Conservation (phyloP, 1,284 basidiomycete genomes). For the Tilletiopsis washingtonensis region DNA sequence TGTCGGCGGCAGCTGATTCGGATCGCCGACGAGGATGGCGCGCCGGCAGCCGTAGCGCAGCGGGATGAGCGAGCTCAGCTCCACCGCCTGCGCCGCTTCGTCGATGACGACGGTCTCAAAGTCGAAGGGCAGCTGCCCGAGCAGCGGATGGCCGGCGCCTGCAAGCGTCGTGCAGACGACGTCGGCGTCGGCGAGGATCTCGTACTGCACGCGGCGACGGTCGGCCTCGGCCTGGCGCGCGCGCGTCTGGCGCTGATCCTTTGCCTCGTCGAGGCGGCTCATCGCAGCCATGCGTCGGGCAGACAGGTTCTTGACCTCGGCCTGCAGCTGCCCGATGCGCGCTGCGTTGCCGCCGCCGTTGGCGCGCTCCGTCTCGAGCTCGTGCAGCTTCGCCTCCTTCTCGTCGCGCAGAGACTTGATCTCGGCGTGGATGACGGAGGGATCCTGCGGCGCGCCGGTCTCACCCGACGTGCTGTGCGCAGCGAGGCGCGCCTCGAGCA, state of each 20-base stretch:
- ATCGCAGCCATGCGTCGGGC: constrained; percentile 22
- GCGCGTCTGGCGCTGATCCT: constrained; percentile 29
- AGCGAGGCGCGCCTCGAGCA: constrained; percentile 26
- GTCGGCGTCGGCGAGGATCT: constrained; percentile 57
- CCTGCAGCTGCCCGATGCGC: constrained; percentile 18
- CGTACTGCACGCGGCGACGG: constrained; percentile 17
- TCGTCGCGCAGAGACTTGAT: constrained; percentile 25
- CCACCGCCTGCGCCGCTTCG: constrained; percentile 94
- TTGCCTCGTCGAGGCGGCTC: constrained; percentile 33
- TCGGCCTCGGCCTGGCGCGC: constrained; percentile 34
- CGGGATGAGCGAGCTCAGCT: constrained; percentile 92
- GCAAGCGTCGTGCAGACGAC: constrained; percentile 91
- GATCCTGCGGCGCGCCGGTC: constrained; percentile 5
- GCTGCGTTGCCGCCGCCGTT: not conserved
- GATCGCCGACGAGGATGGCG: constrained; percentile 95
- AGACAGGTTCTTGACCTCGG: constrained; percentile 24
- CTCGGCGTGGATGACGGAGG: constrained; percentile 16
- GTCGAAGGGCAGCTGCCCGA: constrained; percentile 63
- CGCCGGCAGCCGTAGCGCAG: constrained; percentile 76
- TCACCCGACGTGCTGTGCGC: constrained; percentile 9
- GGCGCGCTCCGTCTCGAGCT: constrained; percentile 14
- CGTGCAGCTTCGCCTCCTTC: constrained; percentile 24
- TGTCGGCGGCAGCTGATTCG: constrained; percentile 92
- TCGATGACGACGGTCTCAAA: constrained; percentile 97
- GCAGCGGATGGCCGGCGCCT: constrained; percentile 71